A percentile compares a stretch with the other conserved stretches of the same genome.
These are phyloP conservation scores for Alternaria viburni DNA, from an alignment of 2,329 filamentous ascomycete genomes.

Conservation along the genomic window DNA sequence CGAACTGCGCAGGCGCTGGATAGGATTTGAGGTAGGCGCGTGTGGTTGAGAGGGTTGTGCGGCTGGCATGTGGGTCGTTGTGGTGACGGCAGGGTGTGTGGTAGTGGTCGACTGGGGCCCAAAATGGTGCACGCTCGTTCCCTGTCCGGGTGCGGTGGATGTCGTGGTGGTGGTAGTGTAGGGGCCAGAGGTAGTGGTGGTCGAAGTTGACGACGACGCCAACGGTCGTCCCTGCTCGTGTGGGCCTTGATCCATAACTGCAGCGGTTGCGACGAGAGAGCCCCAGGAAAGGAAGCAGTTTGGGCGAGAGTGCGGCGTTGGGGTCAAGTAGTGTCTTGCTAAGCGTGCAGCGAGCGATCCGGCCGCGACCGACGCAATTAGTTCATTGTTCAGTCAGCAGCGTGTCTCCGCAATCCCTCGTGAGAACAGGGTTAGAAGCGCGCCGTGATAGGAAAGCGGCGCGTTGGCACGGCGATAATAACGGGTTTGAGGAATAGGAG, in stretches of 20 bases:
- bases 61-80: constrained; percentile 25
- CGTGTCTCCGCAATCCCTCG: background rate
- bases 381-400: constrained; percentile 26
- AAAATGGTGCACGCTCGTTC: constrained; percentile 27
- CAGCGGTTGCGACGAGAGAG: background rate
- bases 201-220: constrained; percentile 25
- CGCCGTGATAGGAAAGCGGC: constrained; percentile 5
- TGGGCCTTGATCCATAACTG: constrained; percentile 20
- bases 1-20: constrained; percentile 23
- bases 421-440: constrained; percentile 3
- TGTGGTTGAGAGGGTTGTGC: constrained; percentile 15
- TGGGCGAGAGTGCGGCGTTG: background rate
- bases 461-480: constrained; percentile 2
- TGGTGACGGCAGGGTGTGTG: constrained; percentile 39
- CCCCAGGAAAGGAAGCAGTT: background rate
- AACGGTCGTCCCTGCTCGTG: constrained; percentile 12
- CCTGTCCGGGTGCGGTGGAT: constrained; percentile 23
- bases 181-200: constrained; percentile 36
- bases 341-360: constrained; percentile 21
- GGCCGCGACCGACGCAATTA: constrained; percentile 22
- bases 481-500: background rate
- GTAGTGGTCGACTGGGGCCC: constrained; percentile 33
- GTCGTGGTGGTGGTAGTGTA: constrained; percentile 38
- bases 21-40: constrained; percentile 10
- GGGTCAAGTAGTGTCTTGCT: constrained; percentile 17